Evolutionary conservation across 345 rosid genomes (phyloP).

Genomic region (Hibiscus trionum): DNA sequence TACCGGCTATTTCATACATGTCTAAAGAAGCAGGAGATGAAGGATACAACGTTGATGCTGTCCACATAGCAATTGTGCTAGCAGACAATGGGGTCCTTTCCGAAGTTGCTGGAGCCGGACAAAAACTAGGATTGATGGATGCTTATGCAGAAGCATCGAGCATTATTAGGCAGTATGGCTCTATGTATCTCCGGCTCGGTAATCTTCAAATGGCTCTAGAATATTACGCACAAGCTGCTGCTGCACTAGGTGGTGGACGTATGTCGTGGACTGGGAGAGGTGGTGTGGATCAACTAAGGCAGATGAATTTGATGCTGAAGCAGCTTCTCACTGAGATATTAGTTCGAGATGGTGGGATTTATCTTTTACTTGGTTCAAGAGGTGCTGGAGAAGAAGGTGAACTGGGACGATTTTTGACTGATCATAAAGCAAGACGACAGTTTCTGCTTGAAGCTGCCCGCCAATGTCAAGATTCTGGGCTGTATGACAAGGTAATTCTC

Average conservation of each 20-base stretch:
- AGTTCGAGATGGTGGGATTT: constrained; percentile 79
- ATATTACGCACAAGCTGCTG: constrained; percentile 97
- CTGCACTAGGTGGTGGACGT: constrained; percentile 88
- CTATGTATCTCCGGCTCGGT: constrained; percentile 68
- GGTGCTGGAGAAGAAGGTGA: constrained; percentile 95
- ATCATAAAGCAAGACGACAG: constrained; percentile 58
- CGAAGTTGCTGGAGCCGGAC: constrained; percentile 59
- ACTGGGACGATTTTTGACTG: constrained; percentile 60
- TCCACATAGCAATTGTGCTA: constrained; percentile 67
- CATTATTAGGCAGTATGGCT: constrained; percentile 88
- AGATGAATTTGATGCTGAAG: constrained; percentile 78
- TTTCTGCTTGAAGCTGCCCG: constrained; percentile 84
- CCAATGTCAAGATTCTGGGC: constrained; percentile 82
- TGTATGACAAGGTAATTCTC: constrained; percentile 74
- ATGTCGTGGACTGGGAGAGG: constrained; percentile 81
- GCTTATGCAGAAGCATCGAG: constrained; percentile 83
- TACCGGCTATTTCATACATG: constrained; percentile 70
- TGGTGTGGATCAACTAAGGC: constrained; percentile 76
- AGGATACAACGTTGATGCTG: constrained; percentile 77
- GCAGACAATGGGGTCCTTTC: constrained; percentile 76
- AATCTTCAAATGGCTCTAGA: constrained; percentile 72
- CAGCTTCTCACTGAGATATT: constrained; percentile 85
- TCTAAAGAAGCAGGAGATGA: constrained; percentile 84
- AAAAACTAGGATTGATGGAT: constrained; percentile 78
- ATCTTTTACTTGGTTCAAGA: constrained; percentile 72